Evolutionary conservation across 371 early-diverging fungal genomes (phyloP), one percentile per base, ranked within the genome.

Genomic region (Nosema muscidifuracis): DNA sequence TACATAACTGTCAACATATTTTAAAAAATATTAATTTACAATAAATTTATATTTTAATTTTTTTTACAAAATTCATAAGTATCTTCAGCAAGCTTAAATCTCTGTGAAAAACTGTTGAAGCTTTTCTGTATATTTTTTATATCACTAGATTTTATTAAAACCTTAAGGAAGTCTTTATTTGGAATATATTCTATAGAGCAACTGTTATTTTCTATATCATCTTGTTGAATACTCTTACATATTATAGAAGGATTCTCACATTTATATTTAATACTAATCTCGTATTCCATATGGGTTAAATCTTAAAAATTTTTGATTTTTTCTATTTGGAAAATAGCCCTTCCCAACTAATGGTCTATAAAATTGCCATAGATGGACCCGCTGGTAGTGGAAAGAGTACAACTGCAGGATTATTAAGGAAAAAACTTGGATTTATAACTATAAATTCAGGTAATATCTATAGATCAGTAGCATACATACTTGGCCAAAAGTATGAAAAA

Each of bases 311-410:
- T 13, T 38, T 4, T 38, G 13, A 38, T 38, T 38, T 38, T 38
- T 38, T 38, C 7, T 38, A 38, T 13, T 47, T 47, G 4, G 4
- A 47, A 47, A 9, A 47, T 47, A 47, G 4, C n/a, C n/a, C 6
- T 10, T n/a, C 47, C 47, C n/a, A 71, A 62, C 61, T 16, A 36
- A 78, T 71, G 67, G 77, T 51, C 16, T 78, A 71, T 73, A 87
- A 87, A 74, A 84, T 92, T 56, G 92, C 93, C 31, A 92, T 93
- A 51, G 93, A 93, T 84, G 93, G 93, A 0, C 92, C 92, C 6
- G 90, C 91, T 13, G 93, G 90, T 12, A 87, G 88, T 13, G 93
- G 93, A 57, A 93, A 93, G 83, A 91, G 91, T 86, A 87, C 89
- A 0, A 88, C 89, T 7, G 89, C 91, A 3, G 84, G 85, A 74